phyloP scores from a whole-genome alignment of 176 grass and related monocot genomes.

The Tillandsia fasciculata region DNA sequence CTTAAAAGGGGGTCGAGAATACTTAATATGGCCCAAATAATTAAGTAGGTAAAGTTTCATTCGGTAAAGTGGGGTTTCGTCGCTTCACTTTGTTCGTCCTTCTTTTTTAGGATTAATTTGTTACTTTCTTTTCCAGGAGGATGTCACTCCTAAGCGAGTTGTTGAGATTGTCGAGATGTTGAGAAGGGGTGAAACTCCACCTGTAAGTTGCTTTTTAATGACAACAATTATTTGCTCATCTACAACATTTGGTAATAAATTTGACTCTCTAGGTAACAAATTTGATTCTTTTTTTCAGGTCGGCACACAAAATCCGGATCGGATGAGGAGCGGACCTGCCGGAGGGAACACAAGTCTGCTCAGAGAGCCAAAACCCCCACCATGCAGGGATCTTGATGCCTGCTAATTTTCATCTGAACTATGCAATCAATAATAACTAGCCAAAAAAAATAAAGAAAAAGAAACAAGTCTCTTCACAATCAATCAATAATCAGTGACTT shows the following conservation, averaged over 20 bases:
- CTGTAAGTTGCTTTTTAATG: slow-evolving; percentile 41
- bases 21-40: neutral
- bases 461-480: too few species aligned
- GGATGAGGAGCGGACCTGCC: slow-evolving; percentile 64
- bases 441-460: too few species aligned
- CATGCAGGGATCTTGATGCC: slow-evolving; percentile 85
- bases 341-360: slow-evolving; percentile 79
- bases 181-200: slow-evolving; percentile 73
- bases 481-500: too few species aligned
- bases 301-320: slow-evolving; percentile 70
- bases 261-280: neutral
- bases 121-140: slow-evolving; percentile 44
- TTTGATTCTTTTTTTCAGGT: slow-evolving; percentile 34
- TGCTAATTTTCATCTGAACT: slow-evolving; percentile 50
- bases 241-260: neutral
- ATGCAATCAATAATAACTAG: slow-evolving; percentile 24
- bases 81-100: neutral
- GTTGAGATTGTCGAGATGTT: slow-evolving; percentile 89
- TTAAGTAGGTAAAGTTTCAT: neutral
- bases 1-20: neutral
- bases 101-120: neutral
- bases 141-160: slow-evolving; percentile 70
- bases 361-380: slow-evolving; percentile 54
- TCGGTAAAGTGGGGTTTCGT: neutral
- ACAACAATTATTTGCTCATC: neutral